phyloP scores from a whole-genome alignment of 306 rosid species.

The Crotalaria pallida region DNA sequence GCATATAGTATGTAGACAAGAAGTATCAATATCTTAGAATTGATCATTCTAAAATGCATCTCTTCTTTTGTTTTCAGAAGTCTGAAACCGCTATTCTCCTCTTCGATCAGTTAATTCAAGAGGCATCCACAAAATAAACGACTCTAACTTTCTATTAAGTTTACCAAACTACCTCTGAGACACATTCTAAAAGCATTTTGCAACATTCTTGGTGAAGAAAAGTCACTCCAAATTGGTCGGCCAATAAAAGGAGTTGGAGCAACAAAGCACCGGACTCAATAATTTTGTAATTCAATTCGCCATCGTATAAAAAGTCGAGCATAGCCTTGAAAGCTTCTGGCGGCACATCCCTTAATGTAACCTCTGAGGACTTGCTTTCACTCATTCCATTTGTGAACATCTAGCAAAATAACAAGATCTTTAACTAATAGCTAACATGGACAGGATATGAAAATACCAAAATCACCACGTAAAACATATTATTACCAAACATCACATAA shows the following conservation, averaged over 20 bases:
- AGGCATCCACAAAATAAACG: conserved; percentile 33
- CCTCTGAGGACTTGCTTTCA: conserved; percentile 75
- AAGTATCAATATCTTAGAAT: conserved; percentile 64
- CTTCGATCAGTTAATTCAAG: conserved; percentile 57
- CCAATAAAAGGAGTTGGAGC: conserved; percentile 71
- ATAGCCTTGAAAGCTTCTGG: conserved; percentile 76
- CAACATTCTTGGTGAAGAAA: conserved; percentile 91
- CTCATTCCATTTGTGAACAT: conserved; percentile 99
- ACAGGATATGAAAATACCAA: not conserved
- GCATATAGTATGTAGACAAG: conserved; percentile 77
- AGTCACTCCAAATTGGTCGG: conserved; percentile 90
- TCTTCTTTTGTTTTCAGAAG: conserved; percentile 73
- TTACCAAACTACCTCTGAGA: conserved; percentile 80
- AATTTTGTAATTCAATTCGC: conserved; percentile 51
- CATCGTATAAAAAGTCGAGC: conserved; percentile 77
- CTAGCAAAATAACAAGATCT: conserved; percentile 37
- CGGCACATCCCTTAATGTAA: conserved; percentile 64
- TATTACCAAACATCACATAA: not conserved
- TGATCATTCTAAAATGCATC: conserved; percentile 52
- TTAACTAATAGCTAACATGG: conserved; percentile 4
- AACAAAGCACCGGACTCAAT: conserved; percentile 62
- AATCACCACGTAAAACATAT: conserved; percentile 1
- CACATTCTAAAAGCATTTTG: conserved; percentile 75
- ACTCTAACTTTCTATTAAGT: conserved; percentile 28
- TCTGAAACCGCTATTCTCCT: conserved; percentile 64